phyloP scores from a whole-genome alignment of 2,329 filamentous ascomycete species.

The Hypocrella siamensis region DNA sequence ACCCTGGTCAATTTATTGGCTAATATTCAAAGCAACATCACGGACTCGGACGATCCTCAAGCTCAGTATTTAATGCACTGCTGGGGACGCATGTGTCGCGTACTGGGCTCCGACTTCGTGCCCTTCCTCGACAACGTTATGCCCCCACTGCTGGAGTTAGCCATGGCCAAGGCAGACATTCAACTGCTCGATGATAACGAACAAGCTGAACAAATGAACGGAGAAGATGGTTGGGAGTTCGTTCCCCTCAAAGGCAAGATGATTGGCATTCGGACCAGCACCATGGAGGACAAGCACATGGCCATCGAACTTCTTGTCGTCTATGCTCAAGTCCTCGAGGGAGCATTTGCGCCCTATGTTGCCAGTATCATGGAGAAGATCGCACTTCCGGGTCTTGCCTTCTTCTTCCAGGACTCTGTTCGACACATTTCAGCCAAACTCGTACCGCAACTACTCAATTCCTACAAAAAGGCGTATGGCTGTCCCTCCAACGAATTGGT shows the following conservation, averaged over 20 bases:
- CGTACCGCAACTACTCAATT: conserved; percentile 81
- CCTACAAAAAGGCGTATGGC: conserved; percentile 86
- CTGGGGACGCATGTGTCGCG: conserved; percentile 97
- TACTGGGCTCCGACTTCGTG: conserved; percentile 78
- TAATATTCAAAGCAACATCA: conserved; percentile 72
- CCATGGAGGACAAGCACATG: conserved; percentile 97
- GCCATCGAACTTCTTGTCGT: conserved; percentile 97
- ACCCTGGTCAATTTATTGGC: conserved; percentile 77
- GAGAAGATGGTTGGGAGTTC: conserved; percentile 94
- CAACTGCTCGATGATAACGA: conserved; percentile 92
- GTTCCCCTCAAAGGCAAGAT: conserved; percentile 95
- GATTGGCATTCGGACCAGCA: conserved; percentile 94
- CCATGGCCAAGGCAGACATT: conserved; percentile 91
- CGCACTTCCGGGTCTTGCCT: conserved; percentile 79
- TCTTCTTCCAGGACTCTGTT: conserved; percentile 98
- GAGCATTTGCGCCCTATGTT: conserved; percentile 80
- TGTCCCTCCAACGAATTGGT: conserved; percentile 61
- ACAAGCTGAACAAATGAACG: conserved; percentile 79
- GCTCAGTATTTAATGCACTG: conserved; percentile 96
- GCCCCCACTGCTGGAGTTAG: conserved; percentile 80
- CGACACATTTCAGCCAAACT: conserved; percentile 89
- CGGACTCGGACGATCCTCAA: conserved; percentile 86
- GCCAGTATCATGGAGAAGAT: conserved; percentile 93
- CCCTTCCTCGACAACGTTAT: conserved; percentile 89
- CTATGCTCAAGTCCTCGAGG: conserved; percentile 92